These are phyloP conservation scores for Paramecium sonneborni DNA, from an alignment of 73 alveolate species.

Conservation along the genomic window DNA sequence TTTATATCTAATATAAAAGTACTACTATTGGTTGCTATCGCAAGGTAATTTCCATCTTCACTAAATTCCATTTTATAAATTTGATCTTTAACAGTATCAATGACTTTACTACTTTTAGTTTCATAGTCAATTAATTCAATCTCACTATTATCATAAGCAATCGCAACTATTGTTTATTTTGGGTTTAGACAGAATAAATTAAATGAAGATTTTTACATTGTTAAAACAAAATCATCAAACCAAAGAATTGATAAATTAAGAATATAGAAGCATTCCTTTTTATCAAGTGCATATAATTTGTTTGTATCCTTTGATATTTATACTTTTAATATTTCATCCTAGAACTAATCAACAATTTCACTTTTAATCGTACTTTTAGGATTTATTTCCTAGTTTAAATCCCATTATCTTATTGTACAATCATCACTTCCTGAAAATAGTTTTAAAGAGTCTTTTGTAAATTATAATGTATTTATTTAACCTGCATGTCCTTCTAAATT, in stretches of 20 bases:
- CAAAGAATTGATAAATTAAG: neutral
- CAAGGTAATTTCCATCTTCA: neutral
- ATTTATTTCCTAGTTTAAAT: neutral
- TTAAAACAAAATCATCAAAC: neutral
- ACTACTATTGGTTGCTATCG: no score
- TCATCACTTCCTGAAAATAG: conserved; percentile 1
- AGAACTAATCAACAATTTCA: neutral
- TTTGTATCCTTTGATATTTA: neutral
- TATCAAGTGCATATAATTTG: neutral
- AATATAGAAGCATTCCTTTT: no score
- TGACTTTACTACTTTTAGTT: no score
- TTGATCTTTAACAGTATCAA: no score
- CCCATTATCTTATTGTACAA: neutral
- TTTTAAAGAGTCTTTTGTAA: neutral
- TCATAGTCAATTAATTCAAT: no score
- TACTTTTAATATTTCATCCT: no score
- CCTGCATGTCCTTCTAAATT: neutral
- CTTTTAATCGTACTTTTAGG: neutral
- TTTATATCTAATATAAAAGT: no score
- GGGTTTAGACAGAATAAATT: neutral
- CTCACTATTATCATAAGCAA: no score
- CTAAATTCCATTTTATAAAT: no score
- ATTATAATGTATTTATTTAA: neutral
- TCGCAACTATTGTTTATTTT: neutral
- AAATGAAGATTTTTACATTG: neutral